Conservation (phyloP, 805 yeast species). For the Metschnikowia similis region DNA sequence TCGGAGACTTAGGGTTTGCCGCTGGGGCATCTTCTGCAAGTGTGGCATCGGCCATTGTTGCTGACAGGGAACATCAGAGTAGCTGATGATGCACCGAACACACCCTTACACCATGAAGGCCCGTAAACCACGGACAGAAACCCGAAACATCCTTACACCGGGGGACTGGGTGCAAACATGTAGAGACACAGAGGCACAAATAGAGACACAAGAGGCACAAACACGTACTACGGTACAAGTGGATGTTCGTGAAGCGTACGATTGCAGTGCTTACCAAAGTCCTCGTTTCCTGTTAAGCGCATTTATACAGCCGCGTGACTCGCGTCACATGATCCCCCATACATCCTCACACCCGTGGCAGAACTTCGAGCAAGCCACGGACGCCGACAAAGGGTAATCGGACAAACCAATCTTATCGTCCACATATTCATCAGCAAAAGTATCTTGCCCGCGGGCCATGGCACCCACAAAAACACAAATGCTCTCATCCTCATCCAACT, state of each 20-base stretch:
- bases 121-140: not conserved
- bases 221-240: not conserved
- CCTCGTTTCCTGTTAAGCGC: not conserved
- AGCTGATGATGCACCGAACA: not conserved
- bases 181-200: not conserved
- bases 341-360: constrained; percentile 99
- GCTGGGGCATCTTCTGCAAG: not conserved
- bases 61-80: not conserved
- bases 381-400: constrained; percentile 92
- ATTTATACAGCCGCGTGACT: not conserved
- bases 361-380: constrained; percentile 96
- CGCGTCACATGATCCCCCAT: constrained; percentile 61
- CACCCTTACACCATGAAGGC: not conserved
- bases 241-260: too few relatives aligned
- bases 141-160: not conserved
- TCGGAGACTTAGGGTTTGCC: not conserved
- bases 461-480: constrained; percentile 98
- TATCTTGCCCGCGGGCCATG: constrained; percentile 98
- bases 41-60: not conserved
- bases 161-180: not conserved
- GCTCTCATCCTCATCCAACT: constrained; percentile 83
- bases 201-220: not conserved
- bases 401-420: constrained; percentile 96
- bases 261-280: too few relatives aligned
- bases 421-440: constrained; percentile 93